Percentiles rank a stretch among this genome's conserved stretches.
phyloP scores from a whole-genome alignment of 1,139 yeast species.

The Geotrichum phurueaensis region DNA sequence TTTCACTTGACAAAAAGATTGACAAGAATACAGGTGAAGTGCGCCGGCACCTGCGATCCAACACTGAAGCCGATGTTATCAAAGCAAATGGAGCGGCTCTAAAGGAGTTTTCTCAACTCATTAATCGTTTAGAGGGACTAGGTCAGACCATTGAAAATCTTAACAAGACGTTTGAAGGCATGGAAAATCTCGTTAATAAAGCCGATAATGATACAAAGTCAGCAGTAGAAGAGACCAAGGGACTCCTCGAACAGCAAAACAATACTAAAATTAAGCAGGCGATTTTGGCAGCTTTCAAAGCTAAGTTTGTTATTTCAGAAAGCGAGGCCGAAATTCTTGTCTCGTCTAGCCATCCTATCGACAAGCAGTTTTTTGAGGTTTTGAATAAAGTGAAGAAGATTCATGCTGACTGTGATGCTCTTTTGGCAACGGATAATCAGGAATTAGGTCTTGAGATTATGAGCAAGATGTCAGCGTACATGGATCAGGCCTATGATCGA shows the following conservation, averaged over 20 bases:
- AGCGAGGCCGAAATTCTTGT: conserved; percentile 48
- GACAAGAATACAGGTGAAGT: conserved; percentile 32
- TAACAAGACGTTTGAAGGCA: conserved; percentile 30
- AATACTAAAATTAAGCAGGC: conserved; percentile 48
- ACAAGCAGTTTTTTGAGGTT: conserved; percentile 58
- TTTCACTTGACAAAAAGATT: conserved; percentile 31
- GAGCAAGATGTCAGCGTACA: conserved; percentile 50
- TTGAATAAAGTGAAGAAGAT: conserved; percentile 59
- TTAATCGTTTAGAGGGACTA: conserved; percentile 43
- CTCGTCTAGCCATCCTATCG: conserved; percentile 29
- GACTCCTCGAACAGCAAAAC: conserved; percentile 42
- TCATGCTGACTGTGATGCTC: conserved; percentile 60
- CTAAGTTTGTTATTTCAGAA: conserved; percentile 62
- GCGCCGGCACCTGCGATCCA: conserved; percentile 58
- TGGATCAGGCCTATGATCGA: conserved; percentile 49
- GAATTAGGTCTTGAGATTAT: conserved; percentile 65
- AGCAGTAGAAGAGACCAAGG: conserved; percentile 38
- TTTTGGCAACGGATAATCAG: conserved; percentile 57
- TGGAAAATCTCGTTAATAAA: conserved; percentile 29
- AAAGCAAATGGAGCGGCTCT: conserved; percentile 54
- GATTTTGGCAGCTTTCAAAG: conserved; percentile 52
- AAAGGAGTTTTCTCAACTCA: conserved; percentile 50
- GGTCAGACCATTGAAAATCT: conserved; percentile 40
- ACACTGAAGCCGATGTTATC: conserved; percentile 65
- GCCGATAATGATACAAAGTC: conserved; percentile 30